Conservation (phyloP, 176 grass and related monocot genomes). For the Bonia amplexicaulis region DNA sequence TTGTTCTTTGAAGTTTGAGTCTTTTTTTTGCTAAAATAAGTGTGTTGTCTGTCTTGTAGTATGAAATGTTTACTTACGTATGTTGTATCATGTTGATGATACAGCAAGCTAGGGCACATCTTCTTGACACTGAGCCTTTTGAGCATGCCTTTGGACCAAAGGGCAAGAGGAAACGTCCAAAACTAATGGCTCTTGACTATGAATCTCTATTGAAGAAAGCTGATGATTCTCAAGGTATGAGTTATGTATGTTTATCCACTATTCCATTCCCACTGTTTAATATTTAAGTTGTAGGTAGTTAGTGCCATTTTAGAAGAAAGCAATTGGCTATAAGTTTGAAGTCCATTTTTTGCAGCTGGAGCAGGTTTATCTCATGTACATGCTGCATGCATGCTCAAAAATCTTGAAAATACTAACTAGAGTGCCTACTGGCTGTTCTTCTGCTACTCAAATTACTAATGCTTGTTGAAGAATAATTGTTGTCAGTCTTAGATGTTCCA, state of each 20-base stretch:
- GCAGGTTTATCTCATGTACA: not conserved
- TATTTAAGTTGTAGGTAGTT: not conserved
- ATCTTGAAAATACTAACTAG: not conserved
- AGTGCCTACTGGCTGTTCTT: not conserved
- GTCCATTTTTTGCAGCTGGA: not conserved
- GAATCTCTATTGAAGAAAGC: constrained; percentile 77
- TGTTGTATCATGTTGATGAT: constrained; percentile 26
- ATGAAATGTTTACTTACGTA: not conserved
- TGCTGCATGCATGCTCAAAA: not conserved
- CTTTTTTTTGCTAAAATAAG: not conserved
- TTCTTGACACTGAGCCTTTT: constrained; percentile 88
- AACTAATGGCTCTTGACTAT: constrained; percentile 55
- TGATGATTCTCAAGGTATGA: constrained; percentile 72
- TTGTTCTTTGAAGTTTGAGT: not conserved
- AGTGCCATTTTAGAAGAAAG: not conserved
- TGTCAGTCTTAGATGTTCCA: not conserved
- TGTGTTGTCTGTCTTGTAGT: not conserved
- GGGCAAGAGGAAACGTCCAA: constrained; percentile 79
- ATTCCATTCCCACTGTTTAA: not conserved
- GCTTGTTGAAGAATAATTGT: not conserved
- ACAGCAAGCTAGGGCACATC: constrained; percentile 83
- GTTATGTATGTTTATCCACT: not conserved
- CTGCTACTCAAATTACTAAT: not conserved
- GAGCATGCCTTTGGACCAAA: constrained; percentile 91
- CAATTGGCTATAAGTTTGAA: not conserved